Evolutionary conservation across 208 protist species (phyloP).

Genomic region (Vickermania ingenoplastis): DNA sequence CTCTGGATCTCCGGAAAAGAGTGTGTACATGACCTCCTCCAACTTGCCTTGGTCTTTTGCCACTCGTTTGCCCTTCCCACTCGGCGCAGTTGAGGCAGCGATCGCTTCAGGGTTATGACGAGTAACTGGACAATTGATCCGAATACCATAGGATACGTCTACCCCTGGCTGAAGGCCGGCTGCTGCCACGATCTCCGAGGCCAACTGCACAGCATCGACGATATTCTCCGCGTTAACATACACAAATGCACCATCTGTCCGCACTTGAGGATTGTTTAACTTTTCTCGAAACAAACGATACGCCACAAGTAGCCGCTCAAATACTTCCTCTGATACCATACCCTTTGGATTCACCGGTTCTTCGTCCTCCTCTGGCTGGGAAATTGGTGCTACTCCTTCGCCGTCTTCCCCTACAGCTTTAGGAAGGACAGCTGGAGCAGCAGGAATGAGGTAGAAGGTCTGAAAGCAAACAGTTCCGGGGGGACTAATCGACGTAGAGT

Average conservation of each 20-base stretch:
- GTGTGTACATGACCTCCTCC: conserved; percentile 36
- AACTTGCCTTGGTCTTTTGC: background rate
- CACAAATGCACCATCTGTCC: conserved; percentile 24
- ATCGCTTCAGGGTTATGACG: background rate
- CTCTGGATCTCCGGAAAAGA: conserved; percentile 52
- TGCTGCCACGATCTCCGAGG: conserved; percentile 20
- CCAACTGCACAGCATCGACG: conserved; percentile 19
- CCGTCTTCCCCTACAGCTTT: background rate
- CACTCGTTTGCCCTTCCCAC: conserved; percentile 8
- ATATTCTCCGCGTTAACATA: conserved; percentile 42
- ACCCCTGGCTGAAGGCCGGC: conserved; percentile 20
- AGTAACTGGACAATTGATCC: conserved; percentile 13
- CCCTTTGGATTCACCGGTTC: conserved; percentile 2
- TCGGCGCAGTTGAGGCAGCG: background rate
- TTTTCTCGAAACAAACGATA: background rate
- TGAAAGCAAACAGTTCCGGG: conserved; percentile 7
- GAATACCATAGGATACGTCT: conserved; percentile 31
- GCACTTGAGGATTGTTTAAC: background rate
- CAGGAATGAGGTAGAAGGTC: conserved; percentile 9
- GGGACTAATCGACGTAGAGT: conserved; percentile 1
- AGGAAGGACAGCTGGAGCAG: background rate
- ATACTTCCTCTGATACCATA: background rate
- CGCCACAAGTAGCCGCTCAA: background rate
- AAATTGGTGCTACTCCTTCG: background rate
- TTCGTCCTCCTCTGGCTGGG: background rate